Percentiles rank a stretch among this genome's conserved stretches.
These are phyloP conservation scores for Aspergillus brunneoviolaceus DNA, from an alignment of 2,329 filamentous ascomycete species.

Conservation along the genomic window DNA sequence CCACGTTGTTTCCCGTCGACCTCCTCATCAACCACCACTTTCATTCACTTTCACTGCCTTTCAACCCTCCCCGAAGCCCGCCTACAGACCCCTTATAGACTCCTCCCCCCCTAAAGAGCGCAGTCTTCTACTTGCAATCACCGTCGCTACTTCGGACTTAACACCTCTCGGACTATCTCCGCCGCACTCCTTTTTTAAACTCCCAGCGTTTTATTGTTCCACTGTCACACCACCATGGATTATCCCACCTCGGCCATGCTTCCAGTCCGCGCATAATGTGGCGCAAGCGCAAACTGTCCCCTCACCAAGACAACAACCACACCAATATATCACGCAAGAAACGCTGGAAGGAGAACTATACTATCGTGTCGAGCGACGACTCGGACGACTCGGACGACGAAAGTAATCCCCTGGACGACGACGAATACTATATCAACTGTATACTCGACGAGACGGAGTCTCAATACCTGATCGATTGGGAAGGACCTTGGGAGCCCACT, in stretches of 20 bases:
- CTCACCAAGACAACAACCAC: constrained; percentile 16
- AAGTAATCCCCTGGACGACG: constrained; percentile 22
- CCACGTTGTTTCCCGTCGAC: constrained; percentile 23
- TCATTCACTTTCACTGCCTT: constrained; percentile 6
- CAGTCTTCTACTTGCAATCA: neutral
- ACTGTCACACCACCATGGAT: constrained; percentile 20
- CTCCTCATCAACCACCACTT: constrained; percentile 9
- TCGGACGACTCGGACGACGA: constrained; percentile 12
- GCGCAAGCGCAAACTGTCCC: constrained; percentile 23
- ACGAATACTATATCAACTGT: constrained; percentile 37
- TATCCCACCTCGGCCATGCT: constrained; percentile 13
- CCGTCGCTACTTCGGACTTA: neutral
- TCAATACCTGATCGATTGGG: constrained; percentile 42
- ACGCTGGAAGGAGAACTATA: constrained; percentile 9
- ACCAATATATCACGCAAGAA: constrained; percentile 10
- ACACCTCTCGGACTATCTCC: no score
- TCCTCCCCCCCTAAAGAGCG: neutral
- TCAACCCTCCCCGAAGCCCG: constrained; percentile 10
- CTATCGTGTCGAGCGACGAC: constrained; percentile 17
- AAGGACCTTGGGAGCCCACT: constrained; percentile 36
- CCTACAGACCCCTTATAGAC: constrained; percentile 7
- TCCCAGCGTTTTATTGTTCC: neutral
- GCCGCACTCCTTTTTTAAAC: neutral
- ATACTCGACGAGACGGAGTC: constrained; percentile 37
- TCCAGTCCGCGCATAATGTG: constrained; percentile 27